Conservation (phyloP, 2,329 filamentous ascomycete species). For the Fonsecaea erecta region DNA sequence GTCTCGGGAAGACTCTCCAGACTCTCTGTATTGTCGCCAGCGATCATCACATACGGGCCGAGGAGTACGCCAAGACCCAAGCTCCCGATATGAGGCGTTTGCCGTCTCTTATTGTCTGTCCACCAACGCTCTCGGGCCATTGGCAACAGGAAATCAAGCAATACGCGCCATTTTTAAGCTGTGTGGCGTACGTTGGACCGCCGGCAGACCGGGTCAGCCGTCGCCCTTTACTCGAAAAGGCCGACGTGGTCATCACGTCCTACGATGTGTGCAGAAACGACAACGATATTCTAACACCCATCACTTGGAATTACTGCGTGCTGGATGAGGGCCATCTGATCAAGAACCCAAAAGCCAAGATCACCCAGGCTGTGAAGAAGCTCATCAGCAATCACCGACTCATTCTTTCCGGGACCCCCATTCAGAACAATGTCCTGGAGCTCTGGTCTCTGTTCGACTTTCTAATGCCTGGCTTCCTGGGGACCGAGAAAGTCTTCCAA, state of each 20-base stretch:
- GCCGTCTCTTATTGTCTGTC: constrained; percentile 93
- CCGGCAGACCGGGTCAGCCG: constrained; percentile 77
- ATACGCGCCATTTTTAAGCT: constrained; percentile 91
- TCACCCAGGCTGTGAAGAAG: constrained; percentile 88
- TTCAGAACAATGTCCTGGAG: constrained; percentile 96
- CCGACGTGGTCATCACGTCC: constrained; percentile 94
- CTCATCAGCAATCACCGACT: constrained; percentile 90
- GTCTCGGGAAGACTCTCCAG: constrained; percentile 94
- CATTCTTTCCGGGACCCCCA: constrained; percentile 94
- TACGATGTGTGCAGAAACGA: constrained; percentile 99
- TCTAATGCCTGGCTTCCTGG: constrained; percentile 96
- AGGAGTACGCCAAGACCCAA: constrained; percentile 83
- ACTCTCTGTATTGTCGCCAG: constrained; percentile 98
- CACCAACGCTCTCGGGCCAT: constrained; percentile 92
- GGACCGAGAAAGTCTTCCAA: constrained; percentile 94
- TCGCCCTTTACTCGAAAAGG: constrained; percentile 70
- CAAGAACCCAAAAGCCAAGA: constrained; percentile 98
- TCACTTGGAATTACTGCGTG: constrained; percentile 97
- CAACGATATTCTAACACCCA: constrained; percentile 76
- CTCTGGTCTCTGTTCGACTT: constrained; percentile 99
- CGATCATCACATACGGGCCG: constrained; percentile 90
- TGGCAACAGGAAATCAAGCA: constrained; percentile 98
- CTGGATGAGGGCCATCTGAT: constrained; percentile 97
- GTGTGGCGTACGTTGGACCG: constrained; percentile 88
- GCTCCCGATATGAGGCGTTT: constrained; percentile 77